Evolutionary conservation across 176 grass and related monocot species (phyloP).

Genomic region (Elymus sibiricus): DNA sequence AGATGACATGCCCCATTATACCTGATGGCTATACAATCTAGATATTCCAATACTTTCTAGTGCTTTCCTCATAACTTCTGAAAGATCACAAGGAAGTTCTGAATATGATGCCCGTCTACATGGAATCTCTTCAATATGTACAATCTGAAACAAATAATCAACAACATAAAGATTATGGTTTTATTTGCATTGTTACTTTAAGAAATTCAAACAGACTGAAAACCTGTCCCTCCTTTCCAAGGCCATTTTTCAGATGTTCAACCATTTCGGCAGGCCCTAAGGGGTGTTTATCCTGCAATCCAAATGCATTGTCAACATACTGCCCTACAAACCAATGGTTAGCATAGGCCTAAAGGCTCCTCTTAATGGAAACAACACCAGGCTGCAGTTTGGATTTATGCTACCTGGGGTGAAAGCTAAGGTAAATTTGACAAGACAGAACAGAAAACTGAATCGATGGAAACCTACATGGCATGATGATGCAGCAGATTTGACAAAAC

Average conservation of each 20-base stretch:
- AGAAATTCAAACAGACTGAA: conserved; percentile 18
- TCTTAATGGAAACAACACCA: background rate
- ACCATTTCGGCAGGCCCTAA: conserved; percentile 78
- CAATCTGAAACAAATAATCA: conserved; percentile 55
- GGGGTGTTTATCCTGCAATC: conserved; percentile 45
- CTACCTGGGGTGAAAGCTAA: background rate
- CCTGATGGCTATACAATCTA: conserved; percentile 90
- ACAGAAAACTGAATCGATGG: background rate
- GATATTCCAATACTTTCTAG: conserved; percentile 68
- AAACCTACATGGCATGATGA: conserved; percentile 57
- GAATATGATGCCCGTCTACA: conserved; percentile 52
- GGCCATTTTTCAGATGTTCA: conserved; percentile 78
- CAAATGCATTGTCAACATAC: background rate
- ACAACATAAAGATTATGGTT: background rate
- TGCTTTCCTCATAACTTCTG: conserved; percentile 50
- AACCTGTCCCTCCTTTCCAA: conserved; percentile 83
- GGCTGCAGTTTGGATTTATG: background rate
- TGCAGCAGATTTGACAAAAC: conserved; percentile 33
- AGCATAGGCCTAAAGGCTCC: conserved; percentile 10
- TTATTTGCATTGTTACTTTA: background rate
- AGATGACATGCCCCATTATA: conserved; percentile 19
- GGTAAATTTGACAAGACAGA: conserved; percentile 6
- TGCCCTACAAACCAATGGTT: background rate
- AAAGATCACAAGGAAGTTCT: conserved; percentile 62
- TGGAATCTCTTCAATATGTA: conserved; percentile 72